Conservation (phyloP, 1,139 yeast species). For the Scheffersomyces quercinus region DNA sequence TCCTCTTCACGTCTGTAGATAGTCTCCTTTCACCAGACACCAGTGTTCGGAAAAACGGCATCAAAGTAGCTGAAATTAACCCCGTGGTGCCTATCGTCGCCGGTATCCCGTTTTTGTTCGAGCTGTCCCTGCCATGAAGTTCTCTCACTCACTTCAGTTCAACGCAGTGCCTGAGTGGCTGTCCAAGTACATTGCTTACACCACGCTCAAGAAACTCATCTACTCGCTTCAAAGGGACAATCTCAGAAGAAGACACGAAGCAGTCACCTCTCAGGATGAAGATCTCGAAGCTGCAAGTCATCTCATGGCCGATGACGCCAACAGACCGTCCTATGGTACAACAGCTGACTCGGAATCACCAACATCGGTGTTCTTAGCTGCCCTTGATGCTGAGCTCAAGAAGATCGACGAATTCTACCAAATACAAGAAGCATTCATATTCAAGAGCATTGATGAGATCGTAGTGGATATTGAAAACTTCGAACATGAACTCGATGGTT, state of each 20-base stretch:
- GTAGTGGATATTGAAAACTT: slow-evolving; percentile 51
- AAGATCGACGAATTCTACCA: slow-evolving; percentile 64
- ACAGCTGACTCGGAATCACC: slow-evolving; percentile 22
- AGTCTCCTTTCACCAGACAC: too few relatives aligned
- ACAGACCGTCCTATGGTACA: slow-evolving; percentile 18
- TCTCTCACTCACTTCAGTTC: slow-evolving; percentile 69
- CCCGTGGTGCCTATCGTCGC: too few relatives aligned
- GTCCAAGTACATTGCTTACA: slow-evolving; percentile 65
- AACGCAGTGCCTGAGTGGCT: slow-evolving; percentile 82
- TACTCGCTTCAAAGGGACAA: slow-evolving; percentile 65
- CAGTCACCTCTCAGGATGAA: slow-evolving; percentile 18
- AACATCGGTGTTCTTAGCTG: slow-evolving; percentile 47
- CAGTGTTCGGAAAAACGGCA: too few relatives aligned
- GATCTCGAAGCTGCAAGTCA: slow-evolving; percentile 32
- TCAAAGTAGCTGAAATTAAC: too few relatives aligned
- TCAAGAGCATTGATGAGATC: slow-evolving; percentile 50
- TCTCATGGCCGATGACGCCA: slow-evolving; percentile 24
- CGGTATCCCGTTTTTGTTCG: too few relatives aligned
- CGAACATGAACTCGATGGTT: slow-evolving; percentile 31
- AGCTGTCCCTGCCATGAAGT: slow-evolving; percentile 49
- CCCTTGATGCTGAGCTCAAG: slow-evolving; percentile 54
- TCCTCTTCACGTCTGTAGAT: too few relatives aligned
- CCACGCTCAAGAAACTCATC: slow-evolving; percentile 61
- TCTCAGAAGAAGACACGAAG: slow-evolving; percentile 24
- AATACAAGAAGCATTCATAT: slow-evolving; percentile 50